Evolutionary conservation across 495 filamentous ascomycete species (phyloP).

Genomic region (Neurospora sp.): DNA sequence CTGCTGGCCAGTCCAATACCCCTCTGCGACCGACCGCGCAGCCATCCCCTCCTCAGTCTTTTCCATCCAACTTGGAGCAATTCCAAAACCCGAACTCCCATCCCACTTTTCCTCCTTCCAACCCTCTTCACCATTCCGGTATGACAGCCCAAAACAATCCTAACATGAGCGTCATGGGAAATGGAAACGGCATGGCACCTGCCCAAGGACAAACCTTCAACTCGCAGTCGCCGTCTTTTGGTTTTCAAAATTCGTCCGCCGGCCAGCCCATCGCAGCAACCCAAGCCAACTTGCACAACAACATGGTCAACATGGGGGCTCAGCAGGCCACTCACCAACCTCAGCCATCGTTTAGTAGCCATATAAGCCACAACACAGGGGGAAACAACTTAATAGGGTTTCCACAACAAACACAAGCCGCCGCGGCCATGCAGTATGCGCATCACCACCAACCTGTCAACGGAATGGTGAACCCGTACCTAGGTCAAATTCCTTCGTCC

Average conservation of each 20-base stretch:
- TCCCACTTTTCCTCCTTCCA: not conserved
- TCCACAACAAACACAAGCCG: not conserved
- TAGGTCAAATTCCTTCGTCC: not conserved
- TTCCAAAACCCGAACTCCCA: not conserved
- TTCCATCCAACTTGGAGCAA: not conserved
- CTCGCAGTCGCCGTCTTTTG: not conserved
- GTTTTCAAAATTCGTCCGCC: not conserved
- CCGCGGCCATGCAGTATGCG: not conserved
- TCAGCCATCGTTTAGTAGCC: not conserved
- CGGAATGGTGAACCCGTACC: not conserved
- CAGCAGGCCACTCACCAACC: not conserved
- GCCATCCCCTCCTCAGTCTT: not conserved
- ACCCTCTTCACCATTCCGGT: not conserved
- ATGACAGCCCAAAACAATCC: not conserved
- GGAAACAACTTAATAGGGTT: not conserved
- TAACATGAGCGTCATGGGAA: not conserved
- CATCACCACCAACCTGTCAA: not conserved
- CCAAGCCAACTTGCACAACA: not conserved
- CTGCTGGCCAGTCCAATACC: not conserved
- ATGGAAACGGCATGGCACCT: not conserved
- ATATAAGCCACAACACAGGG: not conserved
- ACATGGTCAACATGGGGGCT: not conserved
- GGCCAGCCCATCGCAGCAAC: not conserved
- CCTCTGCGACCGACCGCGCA: not conserved
- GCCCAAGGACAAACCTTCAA: not conserved